phyloP scores from a whole-genome alignment of 345 rosid species.

The Pelargonium nanum region DNA sequence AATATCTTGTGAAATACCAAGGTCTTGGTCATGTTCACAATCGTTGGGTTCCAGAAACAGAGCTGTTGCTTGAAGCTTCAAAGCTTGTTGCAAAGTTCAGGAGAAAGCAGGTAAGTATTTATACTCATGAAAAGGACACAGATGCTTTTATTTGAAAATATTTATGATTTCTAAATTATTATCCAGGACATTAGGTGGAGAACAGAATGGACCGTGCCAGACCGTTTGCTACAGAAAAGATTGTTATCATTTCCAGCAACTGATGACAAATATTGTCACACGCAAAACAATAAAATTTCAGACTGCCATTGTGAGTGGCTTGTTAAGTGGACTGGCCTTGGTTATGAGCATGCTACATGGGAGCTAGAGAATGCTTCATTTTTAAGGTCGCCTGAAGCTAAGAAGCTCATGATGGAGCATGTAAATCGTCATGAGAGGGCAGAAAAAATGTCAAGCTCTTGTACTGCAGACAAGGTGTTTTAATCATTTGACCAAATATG shows the following conservation, averaged over 20 bases:
- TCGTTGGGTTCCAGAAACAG: slow-evolving; percentile 35
- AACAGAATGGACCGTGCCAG: slow-evolving; percentile 36
- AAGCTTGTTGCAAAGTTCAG: slow-evolving; percentile 27
- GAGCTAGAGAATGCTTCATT: slow-evolving; percentile 37
- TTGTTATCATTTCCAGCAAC: no score
- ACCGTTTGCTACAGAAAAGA: slow-evolving; percentile 30
- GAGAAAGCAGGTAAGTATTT: slow-evolving; percentile 32
- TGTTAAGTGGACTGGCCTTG: slow-evolving; percentile 53
- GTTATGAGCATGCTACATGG: slow-evolving; percentile 47
- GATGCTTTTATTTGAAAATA: background rate
- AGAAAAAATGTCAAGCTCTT: no score
- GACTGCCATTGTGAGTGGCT: slow-evolving; percentile 40
- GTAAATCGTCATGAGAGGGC: slow-evolving; percentile 26
- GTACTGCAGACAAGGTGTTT: no score
- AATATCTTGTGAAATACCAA: slow-evolving; percentile 38
- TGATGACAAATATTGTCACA: slow-evolving; percentile 3
- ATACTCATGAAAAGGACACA: no score
- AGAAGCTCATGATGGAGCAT: slow-evolving; percentile 28
- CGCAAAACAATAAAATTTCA: background rate
- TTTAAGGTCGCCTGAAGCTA: slow-evolving; percentile 23
- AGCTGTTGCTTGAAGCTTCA: slow-evolving; percentile 29
- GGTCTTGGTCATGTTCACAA: slow-evolving; percentile 57
- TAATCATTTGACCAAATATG: no score
- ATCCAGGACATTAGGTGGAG: slow-evolving; percentile 30
- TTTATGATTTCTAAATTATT: slow-evolving; percentile 2